A percentile compares a stretch with the other conserved stretches of the same genome.
Conservation (phyloP, 2,329 filamentous ascomycete species). For the Aureobasidium lini region DNA sequence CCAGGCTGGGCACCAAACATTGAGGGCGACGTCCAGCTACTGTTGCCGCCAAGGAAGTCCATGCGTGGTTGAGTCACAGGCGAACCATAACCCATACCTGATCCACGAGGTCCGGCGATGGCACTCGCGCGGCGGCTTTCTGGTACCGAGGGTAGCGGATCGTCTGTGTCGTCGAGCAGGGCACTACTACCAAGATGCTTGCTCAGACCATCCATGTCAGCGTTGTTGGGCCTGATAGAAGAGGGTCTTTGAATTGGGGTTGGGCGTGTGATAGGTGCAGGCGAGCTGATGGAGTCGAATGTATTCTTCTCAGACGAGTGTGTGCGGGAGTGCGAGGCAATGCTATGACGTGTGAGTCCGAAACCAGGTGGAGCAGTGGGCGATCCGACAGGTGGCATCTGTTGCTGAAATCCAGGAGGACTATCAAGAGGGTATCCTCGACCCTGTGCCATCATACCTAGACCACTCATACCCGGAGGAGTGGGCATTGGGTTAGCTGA, state of each 20-base stretch:
- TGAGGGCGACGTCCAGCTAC: conserved; percentile 36
- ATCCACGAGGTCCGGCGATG: conserved; percentile 9
- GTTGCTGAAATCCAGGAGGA: conserved; percentile 48
- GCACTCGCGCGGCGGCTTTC: conserved; percentile 29
- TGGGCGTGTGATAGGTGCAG: conserved; percentile 72
- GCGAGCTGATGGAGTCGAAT: conserved; percentile 52
- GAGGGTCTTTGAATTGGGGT: conserved; percentile 82
- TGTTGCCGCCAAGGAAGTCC: conserved; percentile 29
- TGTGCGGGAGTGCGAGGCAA: conserved; percentile 64
- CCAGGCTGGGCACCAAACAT: conserved; percentile 32
- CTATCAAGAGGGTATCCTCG: conserved; percentile 48
- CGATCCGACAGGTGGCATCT: conserved; percentile 19
- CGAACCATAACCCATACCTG: conserved; percentile 22
- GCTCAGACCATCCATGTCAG: conserved; percentile 44
- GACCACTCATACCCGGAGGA: conserved; percentile 53
- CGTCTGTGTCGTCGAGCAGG: conserved; percentile 63
- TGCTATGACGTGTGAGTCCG: conserved; percentile 24
- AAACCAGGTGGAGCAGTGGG: conserved; percentile 32
- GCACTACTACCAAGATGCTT: conserved; percentile 84
- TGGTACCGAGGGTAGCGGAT: conserved; percentile 48
- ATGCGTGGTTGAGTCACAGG: conserved; percentile 26
- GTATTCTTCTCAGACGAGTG: conserved; percentile 54
- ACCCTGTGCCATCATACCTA: conserved; percentile 52
- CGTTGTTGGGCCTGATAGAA: conserved; percentile 54
- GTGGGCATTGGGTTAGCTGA: conserved; percentile 42